Conservation (phyloP, 73 alveolate genomes). For the Tetrahymena elliotti region DNA sequence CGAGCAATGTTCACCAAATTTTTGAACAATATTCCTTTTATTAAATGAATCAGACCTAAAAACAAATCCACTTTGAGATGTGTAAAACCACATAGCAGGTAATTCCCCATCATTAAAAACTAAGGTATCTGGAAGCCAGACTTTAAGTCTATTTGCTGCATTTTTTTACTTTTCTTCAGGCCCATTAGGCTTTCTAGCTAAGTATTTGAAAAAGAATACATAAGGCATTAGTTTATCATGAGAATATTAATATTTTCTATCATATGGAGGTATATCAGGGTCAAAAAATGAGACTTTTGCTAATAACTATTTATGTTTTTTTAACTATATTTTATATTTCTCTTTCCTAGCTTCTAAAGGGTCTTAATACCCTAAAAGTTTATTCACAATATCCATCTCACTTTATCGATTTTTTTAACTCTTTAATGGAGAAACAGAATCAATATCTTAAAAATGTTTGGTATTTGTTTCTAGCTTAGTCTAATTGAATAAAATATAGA, state of each 20-base stretch:
- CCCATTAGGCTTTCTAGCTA: conserved; percentile 32
- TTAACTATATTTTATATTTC: neutral
- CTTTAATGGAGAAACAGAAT: neutral
- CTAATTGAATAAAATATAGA: neutral
- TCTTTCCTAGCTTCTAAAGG: neutral
- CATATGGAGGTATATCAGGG: neutral
- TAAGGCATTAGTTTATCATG: conserved; percentile 30
- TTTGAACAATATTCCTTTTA: conserved; percentile 52
- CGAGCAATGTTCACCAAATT: conserved; percentile 52
- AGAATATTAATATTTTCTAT: conserved; percentile 20
- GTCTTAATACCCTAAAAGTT: neutral
- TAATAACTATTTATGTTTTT: neutral
- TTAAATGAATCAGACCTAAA: conserved; percentile 80
- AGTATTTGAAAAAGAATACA: conserved; percentile 22
- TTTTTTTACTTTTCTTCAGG: conserved; percentile 50
- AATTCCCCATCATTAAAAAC: conserved; percentile 85
- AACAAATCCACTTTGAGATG: conserved; percentile 88
- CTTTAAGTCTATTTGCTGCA: conserved; percentile 56
- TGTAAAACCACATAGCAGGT: conserved; percentile 83
- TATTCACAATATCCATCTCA: neutral
- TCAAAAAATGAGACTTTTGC: conserved; percentile 16
- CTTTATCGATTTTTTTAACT: neutral
- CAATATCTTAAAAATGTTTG: neutral
- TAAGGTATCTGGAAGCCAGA: conserved; percentile 91
- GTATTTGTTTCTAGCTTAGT: neutral